Percentiles rank a stretch among this genome's conserved stretches.
These are phyloP conservation scores for Penicillium herquei DNA, from an alignment of 495 filamentous ascomycete species.

Conservation along the genomic window DNA sequence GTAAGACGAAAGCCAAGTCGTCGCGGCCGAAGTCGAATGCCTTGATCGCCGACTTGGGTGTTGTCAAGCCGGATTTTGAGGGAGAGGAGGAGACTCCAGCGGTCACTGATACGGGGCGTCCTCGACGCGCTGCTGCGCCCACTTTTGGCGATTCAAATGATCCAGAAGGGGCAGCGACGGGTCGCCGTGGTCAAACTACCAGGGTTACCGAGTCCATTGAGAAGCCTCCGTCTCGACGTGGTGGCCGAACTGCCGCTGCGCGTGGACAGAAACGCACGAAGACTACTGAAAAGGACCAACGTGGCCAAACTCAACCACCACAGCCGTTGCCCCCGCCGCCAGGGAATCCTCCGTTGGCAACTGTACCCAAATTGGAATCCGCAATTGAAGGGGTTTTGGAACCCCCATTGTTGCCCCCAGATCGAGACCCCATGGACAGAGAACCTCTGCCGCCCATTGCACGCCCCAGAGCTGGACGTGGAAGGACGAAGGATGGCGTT, in stretches of 20 bases:
- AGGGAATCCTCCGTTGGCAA: slow-evolving; percentile 18
- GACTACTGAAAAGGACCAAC: slow-evolving; percentile 31
- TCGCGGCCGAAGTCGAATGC: slow-evolving; percentile 70
- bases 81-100: slow-evolving; percentile 51
- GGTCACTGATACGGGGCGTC: slow-evolving; percentile 68
- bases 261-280: slow-evolving; percentile 40
- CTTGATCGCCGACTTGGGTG: slow-evolving; percentile 70
- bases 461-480: slow-evolving; percentile 28
- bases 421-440: slow-evolving; percentile 28
- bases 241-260: slow-evolving; percentile 41
- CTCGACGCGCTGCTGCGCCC: slow-evolving; percentile 67
- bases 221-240: slow-evolving; percentile 51
- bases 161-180: slow-evolving; percentile 32
- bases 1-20: slow-evolving; percentile 49
- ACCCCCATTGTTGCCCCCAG: slow-evolving; percentile 8
- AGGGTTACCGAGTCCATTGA: slow-evolving; percentile 56
- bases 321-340: slow-evolving; percentile 11
- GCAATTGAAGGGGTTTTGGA: slow-evolving; percentile 29
- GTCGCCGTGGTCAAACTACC: slow-evolving; percentile 46
- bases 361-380: slow-evolving; percentile 34
- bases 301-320: slow-evolving; percentile 19
- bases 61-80: slow-evolving; percentile 55
- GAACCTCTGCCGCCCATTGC: slow-evolving; percentile 22
- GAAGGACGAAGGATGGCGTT: slow-evolving; percentile 35
- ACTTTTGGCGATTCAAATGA: slow-evolving; percentile 66